Evolutionary conservation across 208 protist species (phyloP), one percentile per base, ranked within the genome.

Genomic region (Crithidia fasciculata): DNA sequence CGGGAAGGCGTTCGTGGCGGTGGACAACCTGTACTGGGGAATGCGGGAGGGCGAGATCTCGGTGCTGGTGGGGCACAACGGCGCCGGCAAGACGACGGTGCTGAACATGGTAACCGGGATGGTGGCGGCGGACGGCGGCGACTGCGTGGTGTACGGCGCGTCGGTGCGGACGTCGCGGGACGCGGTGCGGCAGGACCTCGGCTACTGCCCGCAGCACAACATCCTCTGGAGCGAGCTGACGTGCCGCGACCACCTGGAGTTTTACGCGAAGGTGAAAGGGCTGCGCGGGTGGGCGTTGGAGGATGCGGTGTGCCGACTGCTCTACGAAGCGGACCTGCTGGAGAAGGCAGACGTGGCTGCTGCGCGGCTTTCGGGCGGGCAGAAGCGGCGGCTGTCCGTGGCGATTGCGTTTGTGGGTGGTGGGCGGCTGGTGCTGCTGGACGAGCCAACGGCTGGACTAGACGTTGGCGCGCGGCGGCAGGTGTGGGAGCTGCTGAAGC

Each of bases 371-470:
- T 94, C 85, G 16, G 93, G 93, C 15, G 95, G 95, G 16, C 87
- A 92, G 64, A 96, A 96, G 78, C 84, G 95, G 45, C 89, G 86
- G 63, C 83, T 97, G 10, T 96, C 91, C 1, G 76, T 96, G 13
- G 87, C 86, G 41, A 82, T 98, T 3, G 81, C 95, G 43, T 93
- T 98, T 71, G 81, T 96, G 19, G 93, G 91, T 28, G 56, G 71
- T 2, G 91, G 85, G 49, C 71, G 76, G 9, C 68, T 97, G 28
- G 71, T 97, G 55, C 82, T 97, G 28, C 84, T 97, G 9, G 95
- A 98, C 73, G 93, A 97, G 76, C 94, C 94, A 15, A 94, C 93
- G 0, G 88, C 88, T 0, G 93, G 92, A 0, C 88, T 98, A 90
- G 95, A 98, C 76, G 86, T 89, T 6, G 57, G 54, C 0, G 84